Conservation (phyloP, 2,329 filamentous ascomycete genomes). For the Colletotrichum cereale region DNA sequence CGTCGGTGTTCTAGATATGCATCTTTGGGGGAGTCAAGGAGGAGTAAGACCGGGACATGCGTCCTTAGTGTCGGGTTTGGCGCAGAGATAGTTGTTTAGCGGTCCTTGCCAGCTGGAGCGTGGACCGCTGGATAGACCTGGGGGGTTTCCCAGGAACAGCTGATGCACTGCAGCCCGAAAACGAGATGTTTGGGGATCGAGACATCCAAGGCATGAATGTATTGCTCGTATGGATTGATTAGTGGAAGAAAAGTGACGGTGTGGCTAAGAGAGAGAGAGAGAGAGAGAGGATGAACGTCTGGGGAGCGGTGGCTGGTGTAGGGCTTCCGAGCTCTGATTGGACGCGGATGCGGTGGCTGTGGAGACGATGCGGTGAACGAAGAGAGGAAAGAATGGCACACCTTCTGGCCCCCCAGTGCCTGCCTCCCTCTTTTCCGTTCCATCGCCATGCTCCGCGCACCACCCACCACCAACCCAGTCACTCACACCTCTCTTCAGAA, state of each 20-base stretch:
- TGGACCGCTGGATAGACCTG: not conserved
- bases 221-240: conserved; percentile 1
- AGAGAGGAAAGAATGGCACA: not conserved
- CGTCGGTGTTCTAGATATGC: not conserved
- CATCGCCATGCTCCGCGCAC: not conserved
- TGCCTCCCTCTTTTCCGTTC: conserved; percentile 26
- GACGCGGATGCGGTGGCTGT: fast-evolving
- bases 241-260: conserved; percentile 8
- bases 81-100: not conserved
- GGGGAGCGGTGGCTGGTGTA: conserved; percentile 21
- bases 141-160: not conserved
- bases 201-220: conserved; percentile 11
- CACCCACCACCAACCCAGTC: not conserved
- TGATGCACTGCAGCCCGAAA: conserved; percentile 14
- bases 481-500: not conserved
- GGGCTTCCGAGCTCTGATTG: not conserved
- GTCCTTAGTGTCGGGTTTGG: conserved; percentile 11
- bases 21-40: not conserved
- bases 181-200: not conserved
- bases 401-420: conserved; percentile 18
- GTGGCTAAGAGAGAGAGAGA: conserved; percentile 22
- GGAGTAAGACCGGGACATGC: not conserved
- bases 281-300: no score
- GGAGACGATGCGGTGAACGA: conserved; percentile 4
- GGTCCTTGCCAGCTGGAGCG: not conserved